Evolutionary conservation across 2,329 filamentous ascomycete species (phyloP), one percentile per base, ranked within the genome.

Genomic region (Cylindrodendrum hubeiense): DNA sequence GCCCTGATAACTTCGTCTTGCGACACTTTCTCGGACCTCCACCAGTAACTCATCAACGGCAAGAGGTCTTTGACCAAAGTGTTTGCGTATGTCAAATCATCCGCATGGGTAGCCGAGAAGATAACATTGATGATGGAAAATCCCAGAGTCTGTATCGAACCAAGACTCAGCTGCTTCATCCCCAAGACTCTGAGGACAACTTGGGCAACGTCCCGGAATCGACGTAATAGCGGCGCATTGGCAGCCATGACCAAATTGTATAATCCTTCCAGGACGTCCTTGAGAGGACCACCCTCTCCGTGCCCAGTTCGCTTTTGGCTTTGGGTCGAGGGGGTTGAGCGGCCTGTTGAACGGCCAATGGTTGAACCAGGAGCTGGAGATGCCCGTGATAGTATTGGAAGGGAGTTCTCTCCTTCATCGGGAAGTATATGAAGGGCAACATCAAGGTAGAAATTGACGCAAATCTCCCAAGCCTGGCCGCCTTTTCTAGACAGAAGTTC

Each of bases 71-170:
- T 81, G 17, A 91, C 85, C 39, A 91, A 81, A 34, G 82, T 83
- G 68, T 86, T 87, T 3, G 91, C 88, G 56, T 94, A 83, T 1
- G 83, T 78, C 15, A 90, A 84, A 66, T 93, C 87, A 73, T 97
- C 92, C 50, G 90, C 88, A 60, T 92, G 85, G 3, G 89, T 87
- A 61, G 85, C 86, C 41, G 85, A 82, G 52, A 97, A 82, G 6
- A 97, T 79, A 53, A 84, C 82, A 79, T 97, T 97, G 73, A 98
- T 84, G 46, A 90, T 86, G 46, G 89, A 89, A 76, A 98, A 94
- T 17, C 91, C 91, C 60, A 91, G 81, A 73, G 92, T 90, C 71
- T 94, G 92, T 54, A 90, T 81, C 70, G 87, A 87, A 49, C 89
- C 88, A 44, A 90, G 82, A 68, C 85, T 88, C 49, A 87, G 82